Evolutionary conservation across 2,329 filamentous ascomycete species (phyloP).

Genomic region (Diaporthe ilicicola): DNA sequence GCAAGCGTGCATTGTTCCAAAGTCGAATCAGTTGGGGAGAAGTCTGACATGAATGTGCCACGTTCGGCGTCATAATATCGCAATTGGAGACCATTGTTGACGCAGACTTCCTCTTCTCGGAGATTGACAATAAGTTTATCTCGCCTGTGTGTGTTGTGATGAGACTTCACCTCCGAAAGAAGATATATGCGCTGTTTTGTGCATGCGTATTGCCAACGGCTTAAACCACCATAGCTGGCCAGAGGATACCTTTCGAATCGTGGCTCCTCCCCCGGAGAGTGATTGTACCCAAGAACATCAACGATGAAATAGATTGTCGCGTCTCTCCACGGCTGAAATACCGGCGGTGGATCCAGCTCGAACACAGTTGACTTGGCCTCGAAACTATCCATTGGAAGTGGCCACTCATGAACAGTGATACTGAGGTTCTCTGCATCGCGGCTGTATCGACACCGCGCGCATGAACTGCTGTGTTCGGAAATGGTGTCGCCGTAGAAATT

Average conservation of each 20-base stretch:
- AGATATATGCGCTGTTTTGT: not conserved
- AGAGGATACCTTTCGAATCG: not conserved
- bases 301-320: constrained; percentile 51
- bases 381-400: constrained; percentile 48
- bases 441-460: constrained; percentile 46
- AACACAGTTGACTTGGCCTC: constrained; percentile 58
- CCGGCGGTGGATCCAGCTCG: constrained; percentile 54
- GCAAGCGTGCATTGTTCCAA: constrained; percentile 49
- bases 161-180: not conserved
- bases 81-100: not conserved
- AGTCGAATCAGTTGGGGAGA: constrained; percentile 19
- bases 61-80: not conserved
- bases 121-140: not conserved
- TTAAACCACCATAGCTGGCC: not conserved
- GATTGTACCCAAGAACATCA: constrained; percentile 43
- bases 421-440: constrained; percentile 45
- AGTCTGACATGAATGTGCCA: not conserved
- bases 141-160: not conserved
- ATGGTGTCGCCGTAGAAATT: not conserved
- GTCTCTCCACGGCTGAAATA: constrained; percentile 59
- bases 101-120: not conserved
- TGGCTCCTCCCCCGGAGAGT: not conserved
- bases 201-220: not conserved
- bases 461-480: constrained; percentile 34
- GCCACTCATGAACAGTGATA: constrained; percentile 65